Evolutionary conservation across 345 rosid genomes (phyloP), one percentile per base, ranked within the genome.

Genomic region (Rhodamnia argentea): DNA sequence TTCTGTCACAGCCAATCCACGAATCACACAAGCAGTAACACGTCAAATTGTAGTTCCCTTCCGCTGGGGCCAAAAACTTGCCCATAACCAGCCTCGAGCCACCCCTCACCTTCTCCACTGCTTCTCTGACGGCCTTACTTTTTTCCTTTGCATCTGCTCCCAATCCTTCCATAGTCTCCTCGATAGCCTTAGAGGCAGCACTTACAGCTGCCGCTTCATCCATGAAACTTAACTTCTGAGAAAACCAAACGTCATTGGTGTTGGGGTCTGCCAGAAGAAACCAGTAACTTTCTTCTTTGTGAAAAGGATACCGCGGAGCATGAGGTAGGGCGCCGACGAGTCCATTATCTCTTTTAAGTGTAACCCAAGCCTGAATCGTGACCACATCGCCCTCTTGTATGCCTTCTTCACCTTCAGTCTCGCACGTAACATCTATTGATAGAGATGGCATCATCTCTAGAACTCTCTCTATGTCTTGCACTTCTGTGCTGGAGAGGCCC

Each of bases 211-310:
- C 94, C 56, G 95, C 91, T 90, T 97, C 99, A 59, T 97, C 99
- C 98, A 97, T 89, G 93, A 96, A 97, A 88, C 93, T 96, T 44
- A 97, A 95, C 93, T 95, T 97, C 87, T 96, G 98, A 82, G 94
- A 97, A 89, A 95, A 97, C 99, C 99, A 97, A 7, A 94, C 96
- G 58, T 92, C 93, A 85, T 97, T 96, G 55, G 98, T 92, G 87
- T 84, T 90, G 5, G 93, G 24, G 82, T 97, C 98, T 4, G 97
- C 99, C 14, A 97, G 96, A 82, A 97, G 91, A 88, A 97, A 90
- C 99, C 99, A 96, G 89, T 91, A 96, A 85, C 94, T 97, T 86
- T 97, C 99, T 89, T 97, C 99, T 93, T 96, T 97, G 94, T 94
- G 97, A 85, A 97, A 96, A 47, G 98, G 99, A 91, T 90, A 97